Evolutionary conservation across 192 early-diverging fungal species (phyloP), one percentile per base, ranked within the genome.

Genomic region (Martensiomyces pterosporus): DNA sequence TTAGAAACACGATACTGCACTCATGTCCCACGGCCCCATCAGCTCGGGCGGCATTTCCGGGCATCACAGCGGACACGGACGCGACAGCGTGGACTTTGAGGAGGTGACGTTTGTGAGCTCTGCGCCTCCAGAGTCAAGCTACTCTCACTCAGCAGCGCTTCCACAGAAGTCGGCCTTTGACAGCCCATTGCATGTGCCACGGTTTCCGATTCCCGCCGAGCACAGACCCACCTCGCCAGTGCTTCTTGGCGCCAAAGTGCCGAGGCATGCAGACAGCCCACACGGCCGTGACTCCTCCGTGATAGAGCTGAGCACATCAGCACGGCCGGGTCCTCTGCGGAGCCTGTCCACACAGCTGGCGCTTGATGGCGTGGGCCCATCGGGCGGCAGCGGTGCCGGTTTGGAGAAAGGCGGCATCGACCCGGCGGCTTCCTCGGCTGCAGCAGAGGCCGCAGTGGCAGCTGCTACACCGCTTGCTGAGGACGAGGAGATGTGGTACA

Each of bases 401-500:
- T 3, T 24, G 14, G 3, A 9, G 21, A 6, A 22, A 8, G 17
- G 33, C 23, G 24, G 43, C 52, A 43, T 29, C 22, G 43, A 16
- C n/a, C 6, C 23, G n/a, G 41, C 36, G 7, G 46, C 45, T 9
- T 39, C n/a, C n/a, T n/a, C 39, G 25, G 29, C 22, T 6, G 52
- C 67, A 1, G 52, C 57, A 1, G 52, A 42, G 7, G 57, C 57
- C 9, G 62, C 47, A 16, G 57, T 55, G 5, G 61, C 36, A 3
- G 48, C 40, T 13, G 26, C 52, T 6, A 55, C 61, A 24, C 52
- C 68, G 18, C 57, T 57, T 10, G 48, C 44, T 0, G 70, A 45
- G 9, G 58, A 58, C 27, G 43, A 60, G 29, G 70, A 74, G 38
- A 58, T 49, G 48, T 74, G 70, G 70, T 74, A 74, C 59, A 64